phyloP scores from a whole-genome alignment of 768 basidiomycete genomes.

The Boletus sp. region DNA sequence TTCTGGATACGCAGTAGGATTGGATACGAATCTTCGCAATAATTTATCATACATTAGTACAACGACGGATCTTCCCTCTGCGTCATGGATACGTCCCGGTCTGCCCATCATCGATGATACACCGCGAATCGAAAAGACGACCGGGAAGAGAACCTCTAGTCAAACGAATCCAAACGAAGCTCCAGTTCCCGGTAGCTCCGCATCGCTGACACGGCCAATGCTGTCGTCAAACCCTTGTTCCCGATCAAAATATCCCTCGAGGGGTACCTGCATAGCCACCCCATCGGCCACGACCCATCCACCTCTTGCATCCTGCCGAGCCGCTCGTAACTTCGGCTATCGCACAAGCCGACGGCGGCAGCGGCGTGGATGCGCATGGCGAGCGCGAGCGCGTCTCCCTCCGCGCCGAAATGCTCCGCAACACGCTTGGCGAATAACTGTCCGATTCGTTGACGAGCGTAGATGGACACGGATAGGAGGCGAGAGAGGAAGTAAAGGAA shows the following conservation, averaged over 20 bases:
- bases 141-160: not conserved
- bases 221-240: conserved; percentile 20
- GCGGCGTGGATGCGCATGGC: conserved; percentile 18
- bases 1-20: too few species aligned
- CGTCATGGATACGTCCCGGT: too few species aligned
- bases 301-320: conserved; percentile 14
- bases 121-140: not conserved
- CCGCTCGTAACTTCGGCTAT: conserved; percentile 14
- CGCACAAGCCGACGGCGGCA: conserved; percentile 1
- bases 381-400: conserved; percentile 18
- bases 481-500: conserved; percentile 24
- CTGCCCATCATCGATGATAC: not conserved
- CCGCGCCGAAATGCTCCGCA: conserved; percentile 11
- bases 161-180: conserved; percentile 5
- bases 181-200: conserved; percentile 11
- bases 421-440: conserved; percentile 15
- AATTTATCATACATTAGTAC: too few species aligned
- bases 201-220: conserved; percentile 17
- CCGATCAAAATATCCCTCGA: conserved; percentile 5
- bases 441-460: conserved; percentile 11
- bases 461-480: conserved; percentile 13
- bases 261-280: conserved; percentile 15
- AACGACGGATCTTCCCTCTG: too few species aligned
- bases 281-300: conserved; percentile 20
- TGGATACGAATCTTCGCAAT: too few species aligned